phyloP scores from a whole-genome alignment of 192 early-diverging fungal species.

The Backusella westeae region DNA sequence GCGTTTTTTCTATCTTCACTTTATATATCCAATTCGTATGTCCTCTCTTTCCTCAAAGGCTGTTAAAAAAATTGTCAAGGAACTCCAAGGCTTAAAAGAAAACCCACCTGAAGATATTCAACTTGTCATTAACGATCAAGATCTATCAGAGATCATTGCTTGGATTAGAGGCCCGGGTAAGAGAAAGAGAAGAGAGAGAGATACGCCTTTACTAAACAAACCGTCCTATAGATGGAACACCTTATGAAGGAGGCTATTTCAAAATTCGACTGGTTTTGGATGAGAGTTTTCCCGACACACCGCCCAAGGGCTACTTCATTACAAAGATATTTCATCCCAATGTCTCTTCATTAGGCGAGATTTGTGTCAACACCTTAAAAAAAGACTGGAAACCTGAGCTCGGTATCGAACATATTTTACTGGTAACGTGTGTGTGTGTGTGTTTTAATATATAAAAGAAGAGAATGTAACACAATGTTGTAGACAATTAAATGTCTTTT shows the following conservation, averaged over 20 bases:
- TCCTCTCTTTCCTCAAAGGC: neutral
- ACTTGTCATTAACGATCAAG: conserved; percentile 66
- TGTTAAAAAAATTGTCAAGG: conserved; percentile 51
- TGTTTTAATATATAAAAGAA: neutral
- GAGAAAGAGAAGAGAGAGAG: neutral
- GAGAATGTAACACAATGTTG: neutral
- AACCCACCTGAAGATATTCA: conserved; percentile 83
- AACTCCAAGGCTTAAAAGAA: conserved; percentile 51
- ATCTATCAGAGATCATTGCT: conserved; percentile 81
- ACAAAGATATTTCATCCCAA: conserved; percentile 99
- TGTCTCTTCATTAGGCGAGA: conserved; percentile 82
- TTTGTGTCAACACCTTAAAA: conserved; percentile 95
- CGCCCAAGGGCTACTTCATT: conserved; percentile 82
- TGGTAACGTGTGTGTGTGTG: conserved; percentile 48
- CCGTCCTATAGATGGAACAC: conserved; percentile 61
- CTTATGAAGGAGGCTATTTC: conserved; percentile 82
- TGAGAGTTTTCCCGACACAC: conserved; percentile 73
- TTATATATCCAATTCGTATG: neutral
- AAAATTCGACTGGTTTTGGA: conserved; percentile 67
- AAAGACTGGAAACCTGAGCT: conserved; percentile 93
- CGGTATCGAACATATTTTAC: conserved; percentile 79
- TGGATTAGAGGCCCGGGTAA: conserved; percentile 79
- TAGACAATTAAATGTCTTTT: conserved; percentile 94
- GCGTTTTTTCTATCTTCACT: neutral
- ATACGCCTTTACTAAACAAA: neutral